Evolutionary conservation across 2,329 filamentous ascomycete genomes (phyloP), one percentile per base, ranked within the genome.

Genomic region (Clonostachys byssicola): DNA sequence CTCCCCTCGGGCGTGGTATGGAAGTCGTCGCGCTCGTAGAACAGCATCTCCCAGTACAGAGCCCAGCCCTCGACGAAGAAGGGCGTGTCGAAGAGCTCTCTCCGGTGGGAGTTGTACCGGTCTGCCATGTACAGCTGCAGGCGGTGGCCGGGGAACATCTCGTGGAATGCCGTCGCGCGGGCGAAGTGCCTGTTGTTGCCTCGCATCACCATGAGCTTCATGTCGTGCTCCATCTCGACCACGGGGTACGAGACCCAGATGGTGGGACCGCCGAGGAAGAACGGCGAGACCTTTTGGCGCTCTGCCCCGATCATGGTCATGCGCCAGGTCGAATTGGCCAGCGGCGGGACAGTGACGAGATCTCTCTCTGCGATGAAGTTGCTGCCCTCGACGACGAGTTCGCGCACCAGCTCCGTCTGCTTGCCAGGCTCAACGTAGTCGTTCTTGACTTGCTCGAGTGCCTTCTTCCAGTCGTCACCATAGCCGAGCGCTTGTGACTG

Each of bases 51-150:
- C 79, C 79, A 83, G 57, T 83, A 83, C 52, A 81, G 70, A 10
- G 79, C 74, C 78, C 79, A 83, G 16, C 80, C 80, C 58, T 83
- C 80, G 36, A 79, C 72, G 63, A 72, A 81, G 55, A 83, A 83
- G 0, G 78, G 76, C 1, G 79, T 83, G 33, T 65, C 60, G 58
- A 83, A 83, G 7, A 81, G 54, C 17, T 60, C 58, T 14, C n/a
- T 14, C 6, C 79, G 71, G 57, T 83, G 77, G 4, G 71, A 68
- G 16, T 67, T 68, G 49, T 71, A 59, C 7, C 79, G 69, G 13
- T 64, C 59, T 14, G 68, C 72, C 55, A 75, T 67, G 58, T 75
- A 72, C 14, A 73, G 59, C 55, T 83, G 79, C 30, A 81, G 63
- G 45, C 78, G 70, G 51, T 82, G 78, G 1, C 80, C 80, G 0